Evolutionary conservation across 1,284 basidiomycete species (phyloP), one percentile per base, ranked within the genome.

Genomic region (Melanopsichium pennsylvanicum): DNA sequence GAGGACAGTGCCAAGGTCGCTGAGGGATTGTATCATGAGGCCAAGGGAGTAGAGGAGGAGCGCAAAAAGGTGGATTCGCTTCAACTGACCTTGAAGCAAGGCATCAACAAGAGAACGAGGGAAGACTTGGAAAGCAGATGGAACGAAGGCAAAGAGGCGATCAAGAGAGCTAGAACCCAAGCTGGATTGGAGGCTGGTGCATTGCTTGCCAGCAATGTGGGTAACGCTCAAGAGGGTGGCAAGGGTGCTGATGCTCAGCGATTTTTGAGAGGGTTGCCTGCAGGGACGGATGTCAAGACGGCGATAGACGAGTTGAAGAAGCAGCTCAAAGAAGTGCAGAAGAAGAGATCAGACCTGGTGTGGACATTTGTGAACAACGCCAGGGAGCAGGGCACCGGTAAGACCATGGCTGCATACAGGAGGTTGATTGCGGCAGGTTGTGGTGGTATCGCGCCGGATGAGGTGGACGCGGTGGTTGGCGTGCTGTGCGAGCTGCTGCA

Each of bases 1-100:
- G 85, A 90, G 31, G 94, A 97, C 75, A 90, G 91, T 70, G 89
- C 90, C 68, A 86, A 90, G 46, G 85, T 88, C 0, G 88, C 93
- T 31, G 84, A 85, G 19, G 87, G 88, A 35, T 85, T 97, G 16
- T 47, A 70, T 36, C 61, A 67, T 35, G 87, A 87, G 76, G 81
- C 84, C 5, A 88, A 90, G 69, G 87, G 89, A 6, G 88, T 88
- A 33, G 87, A 87, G n/a, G 85, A 87, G 21, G 85, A 87, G 31
- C 86, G 87, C 64, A 83, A 86, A 40, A 83, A 84, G 39, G 83
- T 94, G 42, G 83, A 85, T 32, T 84, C 86, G 26, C 81, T 94
- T 42, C 89, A 93, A 79, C 82, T 82, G 9, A 87, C 88, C 57
- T 83, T 97, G 34, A 84, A 85, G 23, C 83, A 83, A 5, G 92